Conservation (phyloP, 208 protist genomes). For the Balamuthia mandrillaris region DNA sequence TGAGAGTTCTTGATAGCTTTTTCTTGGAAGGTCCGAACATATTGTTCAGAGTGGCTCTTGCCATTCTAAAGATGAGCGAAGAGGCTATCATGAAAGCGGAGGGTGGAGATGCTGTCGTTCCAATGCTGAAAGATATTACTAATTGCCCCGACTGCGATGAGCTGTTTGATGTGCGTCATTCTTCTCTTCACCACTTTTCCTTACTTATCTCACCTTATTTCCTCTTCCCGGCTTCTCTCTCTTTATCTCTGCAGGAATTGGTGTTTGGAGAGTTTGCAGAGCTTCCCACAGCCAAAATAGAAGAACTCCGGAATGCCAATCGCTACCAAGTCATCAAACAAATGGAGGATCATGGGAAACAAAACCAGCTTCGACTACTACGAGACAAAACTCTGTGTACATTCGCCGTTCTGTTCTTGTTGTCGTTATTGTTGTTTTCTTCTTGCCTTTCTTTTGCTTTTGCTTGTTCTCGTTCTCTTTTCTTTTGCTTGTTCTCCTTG, state of each 20-base stretch:
- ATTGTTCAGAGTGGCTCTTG: slow-evolving; percentile 4
- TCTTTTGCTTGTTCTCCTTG: too few species aligned
- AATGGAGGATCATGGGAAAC: too few species aligned
- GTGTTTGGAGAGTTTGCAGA: neutral
- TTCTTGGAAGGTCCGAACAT: neutral
- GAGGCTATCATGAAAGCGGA: neutral
- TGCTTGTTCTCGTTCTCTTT: too few species aligned
- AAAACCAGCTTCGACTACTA: too few species aligned
- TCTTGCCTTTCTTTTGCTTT: too few species aligned
- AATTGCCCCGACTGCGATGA: neutral
- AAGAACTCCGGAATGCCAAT: neutral
- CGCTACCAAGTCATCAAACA: neutral
- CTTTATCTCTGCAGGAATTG: neutral
- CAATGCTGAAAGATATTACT: neutral
- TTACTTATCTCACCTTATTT: neutral
- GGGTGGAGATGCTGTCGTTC: neutral
- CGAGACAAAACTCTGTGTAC: too few species aligned
- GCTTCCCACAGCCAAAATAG: neutral
- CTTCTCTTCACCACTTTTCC: neutral
- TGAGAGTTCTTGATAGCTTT: slow-evolving; percentile 14
- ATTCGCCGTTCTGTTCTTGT: too few species aligned
- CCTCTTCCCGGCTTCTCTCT: neutral
- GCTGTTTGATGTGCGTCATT: neutral
- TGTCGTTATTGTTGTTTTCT: too few species aligned
- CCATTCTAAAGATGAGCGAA: slow-evolving; percentile 19